A percentile compares a stretch with the other conserved stretches of the same genome.
Evolutionary conservation across 306 rosid genomes (phyloP).

Genomic region (Pachyrhizus erosus): DNA sequence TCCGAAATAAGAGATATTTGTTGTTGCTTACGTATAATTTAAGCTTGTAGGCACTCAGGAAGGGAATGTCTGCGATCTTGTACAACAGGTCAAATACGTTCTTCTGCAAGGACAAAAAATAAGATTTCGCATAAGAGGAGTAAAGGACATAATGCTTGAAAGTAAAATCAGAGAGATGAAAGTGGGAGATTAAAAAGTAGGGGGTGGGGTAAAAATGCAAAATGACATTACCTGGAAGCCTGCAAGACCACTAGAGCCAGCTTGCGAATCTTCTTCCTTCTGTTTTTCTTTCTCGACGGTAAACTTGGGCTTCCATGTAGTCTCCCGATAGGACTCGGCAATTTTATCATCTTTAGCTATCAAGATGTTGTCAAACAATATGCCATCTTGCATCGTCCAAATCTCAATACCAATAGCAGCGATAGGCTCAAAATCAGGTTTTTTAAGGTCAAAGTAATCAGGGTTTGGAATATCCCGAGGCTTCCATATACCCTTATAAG

Average conservation of each 20-base stretch:
- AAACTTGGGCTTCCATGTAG: conserved; percentile 90
- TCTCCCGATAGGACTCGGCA: conserved; percentile 73
- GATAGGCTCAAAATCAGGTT: conserved; percentile 83
- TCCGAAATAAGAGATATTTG: neutral
- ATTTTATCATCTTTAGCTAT: conserved; percentile 74
- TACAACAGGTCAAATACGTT: conserved; percentile 83
- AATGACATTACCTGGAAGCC: conserved; percentile 62
- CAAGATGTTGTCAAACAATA: conserved; percentile 86
- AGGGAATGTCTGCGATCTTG: conserved; percentile 80
- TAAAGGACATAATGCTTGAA: neutral
- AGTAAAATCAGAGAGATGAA: neutral
- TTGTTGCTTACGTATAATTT: conserved; percentile 62
- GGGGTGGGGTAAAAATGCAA: neutral
- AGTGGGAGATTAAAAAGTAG: neutral
- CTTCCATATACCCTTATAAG: conserved; percentile 95
- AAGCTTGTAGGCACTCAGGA: conserved; percentile 67
- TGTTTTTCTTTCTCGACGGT: conserved; percentile 79
- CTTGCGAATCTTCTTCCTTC: conserved; percentile 67
- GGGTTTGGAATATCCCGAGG: conserved; percentile 89
- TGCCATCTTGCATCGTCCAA: conserved; percentile 99
- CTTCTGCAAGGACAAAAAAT: conserved; percentile 62
- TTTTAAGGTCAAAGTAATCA: conserved; percentile 73
- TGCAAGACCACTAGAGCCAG: conserved; percentile 67
- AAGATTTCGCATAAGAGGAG: neutral
- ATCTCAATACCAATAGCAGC: conserved; percentile 96